Conservation (phyloP, 345 rosid genomes). For the Cardamine occulta region DNA sequence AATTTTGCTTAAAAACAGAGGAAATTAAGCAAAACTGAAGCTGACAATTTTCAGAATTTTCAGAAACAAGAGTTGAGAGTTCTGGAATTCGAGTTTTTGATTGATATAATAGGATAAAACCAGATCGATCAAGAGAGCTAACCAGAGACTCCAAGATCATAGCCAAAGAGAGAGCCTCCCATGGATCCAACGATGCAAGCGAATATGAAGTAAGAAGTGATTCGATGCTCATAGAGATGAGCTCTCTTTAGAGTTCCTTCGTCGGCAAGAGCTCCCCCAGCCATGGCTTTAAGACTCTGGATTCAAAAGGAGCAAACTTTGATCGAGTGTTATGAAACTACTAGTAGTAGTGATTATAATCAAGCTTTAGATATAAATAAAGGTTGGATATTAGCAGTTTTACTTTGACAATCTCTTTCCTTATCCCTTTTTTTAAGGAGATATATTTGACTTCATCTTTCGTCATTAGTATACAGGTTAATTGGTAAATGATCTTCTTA, state of each 20-base stretch:
- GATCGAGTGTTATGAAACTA: not conserved
- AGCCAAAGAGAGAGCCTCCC: conserved; percentile 83
- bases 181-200: conserved; percentile 65
- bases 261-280: conserved; percentile 62
- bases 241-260: conserved; percentile 59
- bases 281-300: conserved; percentile 44
- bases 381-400: not conserved
- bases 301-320: not conserved
- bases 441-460: conserved; percentile 25
- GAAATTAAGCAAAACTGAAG: not conserved
- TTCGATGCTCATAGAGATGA: conserved; percentile 65
- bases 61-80: not conserved
- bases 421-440: conserved; percentile 31
- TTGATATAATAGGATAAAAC: not conserved
- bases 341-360: not conserved
- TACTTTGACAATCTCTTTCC: conserved; percentile 10
- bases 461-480: not conserved
- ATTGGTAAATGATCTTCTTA: not conserved
- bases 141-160: conserved; percentile 92
- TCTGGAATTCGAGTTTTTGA: not conserved
- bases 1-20: not conserved
- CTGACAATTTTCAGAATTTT: not conserved
- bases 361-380: not conserved
- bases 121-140: conserved; percentile 18
- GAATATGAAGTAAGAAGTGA: conserved; percentile 64